These are phyloP conservation scores for Parascedosporium putredinis DNA, from an alignment of 2,329 filamentous ascomycete species.

Conservation along the genomic window DNA sequence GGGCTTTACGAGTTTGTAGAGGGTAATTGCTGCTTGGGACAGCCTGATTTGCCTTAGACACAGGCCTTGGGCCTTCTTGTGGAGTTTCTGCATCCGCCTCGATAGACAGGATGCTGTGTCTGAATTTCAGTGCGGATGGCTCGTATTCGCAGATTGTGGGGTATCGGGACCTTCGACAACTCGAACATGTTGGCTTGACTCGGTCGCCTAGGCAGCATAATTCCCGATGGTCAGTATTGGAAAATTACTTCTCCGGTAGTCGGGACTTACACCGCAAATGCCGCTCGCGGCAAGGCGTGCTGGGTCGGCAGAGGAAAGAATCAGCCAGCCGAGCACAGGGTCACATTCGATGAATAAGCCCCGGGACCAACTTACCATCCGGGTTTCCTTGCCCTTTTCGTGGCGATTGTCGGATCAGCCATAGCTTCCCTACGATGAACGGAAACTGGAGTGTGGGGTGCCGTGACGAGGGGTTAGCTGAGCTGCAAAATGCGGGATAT, in stretches of 20 bases:
- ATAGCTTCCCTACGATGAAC: background rate
- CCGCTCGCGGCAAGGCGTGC: background rate
- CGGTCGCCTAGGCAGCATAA: background rate
- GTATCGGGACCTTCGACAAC: background rate
- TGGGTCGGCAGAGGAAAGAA: background rate
- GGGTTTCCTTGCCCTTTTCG: background rate
- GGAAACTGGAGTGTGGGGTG: background rate
- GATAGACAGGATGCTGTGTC: background rate
- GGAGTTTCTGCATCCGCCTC: no score
- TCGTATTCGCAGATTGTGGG: background rate
- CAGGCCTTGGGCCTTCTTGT: no score
- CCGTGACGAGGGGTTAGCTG: background rate
- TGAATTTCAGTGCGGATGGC: background rate
- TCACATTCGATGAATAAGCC: no score
- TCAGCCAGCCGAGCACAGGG: no score
- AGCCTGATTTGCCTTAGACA: no score
- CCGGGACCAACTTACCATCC: background rate
- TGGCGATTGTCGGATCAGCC: background rate
- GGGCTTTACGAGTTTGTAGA: no score
- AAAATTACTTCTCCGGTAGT: background rate
- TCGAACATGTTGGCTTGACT: constrained; percentile 4
- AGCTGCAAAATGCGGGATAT: background rate
- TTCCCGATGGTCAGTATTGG: background rate
- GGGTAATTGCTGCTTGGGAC: no score
- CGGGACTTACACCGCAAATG: background rate